Evolutionary conservation across 1,139 yeast genomes (phyloP), one percentile per base, ranked within the genome.

Genomic region (Protomyces pachydermus): DNA sequence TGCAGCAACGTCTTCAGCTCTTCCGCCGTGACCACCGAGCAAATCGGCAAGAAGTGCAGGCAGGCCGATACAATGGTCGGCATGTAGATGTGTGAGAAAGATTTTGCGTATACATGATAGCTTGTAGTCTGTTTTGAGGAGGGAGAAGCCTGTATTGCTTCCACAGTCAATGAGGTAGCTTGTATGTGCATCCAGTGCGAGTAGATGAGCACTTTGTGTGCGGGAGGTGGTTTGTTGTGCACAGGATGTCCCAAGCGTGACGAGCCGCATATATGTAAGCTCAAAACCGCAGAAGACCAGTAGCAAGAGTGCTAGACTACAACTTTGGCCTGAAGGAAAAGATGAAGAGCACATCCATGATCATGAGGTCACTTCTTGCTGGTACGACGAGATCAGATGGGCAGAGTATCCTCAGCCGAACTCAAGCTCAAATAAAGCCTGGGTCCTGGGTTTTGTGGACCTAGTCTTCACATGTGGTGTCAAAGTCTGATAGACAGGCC

Each of bases 21-120:
- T 54, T 8, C 64, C 64, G 10, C 64, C 64, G 20, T 54, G 58
- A 9, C 65, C 65, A 28, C 65, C 60, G 32, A 58, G 62, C 10
- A 58, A 16, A 14, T 58, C 62, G 5, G 62, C 54, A 38, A 58
- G 50, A 8, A 58, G 34, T 10, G 56, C 62, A 10, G 62, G 42
- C 32, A 58, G 46, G 6, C 65, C 65, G 12, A 61, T 52, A 9
- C 51, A 54, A 18, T 61, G 65, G 23, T 61, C 65, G 18, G 58
- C 58, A 38, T 61, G 65, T 32, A 61, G 37, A 32, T 61, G 65
- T 12, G 65, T 61, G 23, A 61, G 32, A 39, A 61, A 61, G 20
- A 61, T 50, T 18, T 58, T 58, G 3, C 46, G 62, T 14, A 58
- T 58, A 5, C 53, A 18, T 14, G 34, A 14, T 28, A 25, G 16